These are phyloP conservation scores for Tylopilus sp. DNA, from an alignment of 768 basidiomycete species.

Conservation along the genomic window DNA sequence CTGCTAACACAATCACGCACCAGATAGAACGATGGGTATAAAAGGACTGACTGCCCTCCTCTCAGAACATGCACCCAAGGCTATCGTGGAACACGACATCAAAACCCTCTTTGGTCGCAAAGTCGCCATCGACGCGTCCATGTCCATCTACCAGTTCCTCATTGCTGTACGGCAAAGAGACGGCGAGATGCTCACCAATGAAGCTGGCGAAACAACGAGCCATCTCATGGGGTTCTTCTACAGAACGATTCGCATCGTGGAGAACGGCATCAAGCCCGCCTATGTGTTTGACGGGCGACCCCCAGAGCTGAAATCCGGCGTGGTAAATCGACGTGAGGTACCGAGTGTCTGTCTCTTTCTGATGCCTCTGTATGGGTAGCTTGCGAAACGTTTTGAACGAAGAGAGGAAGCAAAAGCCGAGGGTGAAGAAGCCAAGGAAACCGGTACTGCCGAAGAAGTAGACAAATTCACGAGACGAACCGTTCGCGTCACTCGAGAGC, in stretches of 20 bases:
- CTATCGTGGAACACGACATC: slow-evolving; percentile 89
- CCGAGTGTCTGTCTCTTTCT: background rate
- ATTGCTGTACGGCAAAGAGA: slow-evolving; percentile 97
- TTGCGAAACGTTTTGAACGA: slow-evolving; percentile 92
- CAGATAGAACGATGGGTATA: slow-evolving; percentile 94
- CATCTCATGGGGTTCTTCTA: slow-evolving; percentile 99
- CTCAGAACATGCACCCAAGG: slow-evolving; percentile 83
- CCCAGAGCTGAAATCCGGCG: slow-evolving; percentile 94
- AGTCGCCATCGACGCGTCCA: slow-evolving; percentile 97
- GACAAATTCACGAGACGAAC: slow-evolving; percentile 87
- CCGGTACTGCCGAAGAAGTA: slow-evolving; percentile 89
- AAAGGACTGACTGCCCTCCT: slow-evolving; percentile 92
- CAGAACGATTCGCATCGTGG: slow-evolving; percentile 94
- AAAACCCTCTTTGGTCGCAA: slow-evolving; percentile 98
- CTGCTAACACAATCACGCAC: too few relatives aligned
- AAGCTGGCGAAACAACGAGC: slow-evolving; percentile 96
- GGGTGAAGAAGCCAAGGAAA: slow-evolving; percentile 95
- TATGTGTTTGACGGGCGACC: slow-evolving; percentile 99
- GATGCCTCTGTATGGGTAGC: slow-evolving; percentile 41
- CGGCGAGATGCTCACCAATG: slow-evolving; percentile 94
- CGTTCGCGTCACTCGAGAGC: slow-evolving; percentile 92
- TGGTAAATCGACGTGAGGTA: slow-evolving; percentile 55
- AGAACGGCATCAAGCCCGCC: slow-evolving; percentile 96
- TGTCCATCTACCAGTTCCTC: slow-evolving; percentile 96
- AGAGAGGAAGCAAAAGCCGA: slow-evolving; percentile 93